Evolutionary conservation across 1,139 yeast species (phyloP), one percentile per base, ranked within the genome.

Genomic region (Sugiyamaella paludigena): DNA sequence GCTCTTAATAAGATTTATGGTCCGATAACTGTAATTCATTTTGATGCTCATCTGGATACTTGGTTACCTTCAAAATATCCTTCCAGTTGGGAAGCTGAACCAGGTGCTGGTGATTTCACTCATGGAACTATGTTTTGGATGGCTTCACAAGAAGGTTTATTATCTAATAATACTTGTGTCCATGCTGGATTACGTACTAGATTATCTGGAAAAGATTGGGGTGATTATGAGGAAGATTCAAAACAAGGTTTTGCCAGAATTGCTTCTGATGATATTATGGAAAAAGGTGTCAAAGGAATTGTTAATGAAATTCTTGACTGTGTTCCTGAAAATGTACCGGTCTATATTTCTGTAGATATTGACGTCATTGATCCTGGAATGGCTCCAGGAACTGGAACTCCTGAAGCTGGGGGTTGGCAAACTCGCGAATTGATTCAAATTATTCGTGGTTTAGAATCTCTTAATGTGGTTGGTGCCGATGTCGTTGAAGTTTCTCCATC

Each of bases 331-430:
- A 77, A 80, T 51, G 73, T 76, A 15, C 87, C 92, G 16, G 84
- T 86, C 0, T 85, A 84, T 61, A 72, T 85, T 31, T 81, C 87
- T 6, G 84, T 85, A 33, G 94, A 85, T 64, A 83, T 85, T 45
- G 94, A 85, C 65, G 87, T 83, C 15, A 71, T 85, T 56, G 94
- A 85, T 64, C 92, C 94, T 1, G 89, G 84, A 1, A 78, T 81
- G 60, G 87, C 91, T 6, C 85, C 88, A 50, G 94, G 92, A 0
- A 85, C 94, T 1, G 94, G 94, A 6, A 85, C 94, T 7, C 85
- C 84, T 53, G 94, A 85, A 67, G 83, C 86, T 1, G 94, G 94
- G 49, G 94, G 94, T 45, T 78, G 86, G 76, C 71, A 84, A 46
- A 86, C 92, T 8, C 73, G 94, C 54, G 94, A 85, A 63, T 71